Evolutionary conservation across 495 filamentous ascomycete species (phyloP), one percentile per base, ranked within the genome.

Genomic region (Aspergillus steynii): DNA sequence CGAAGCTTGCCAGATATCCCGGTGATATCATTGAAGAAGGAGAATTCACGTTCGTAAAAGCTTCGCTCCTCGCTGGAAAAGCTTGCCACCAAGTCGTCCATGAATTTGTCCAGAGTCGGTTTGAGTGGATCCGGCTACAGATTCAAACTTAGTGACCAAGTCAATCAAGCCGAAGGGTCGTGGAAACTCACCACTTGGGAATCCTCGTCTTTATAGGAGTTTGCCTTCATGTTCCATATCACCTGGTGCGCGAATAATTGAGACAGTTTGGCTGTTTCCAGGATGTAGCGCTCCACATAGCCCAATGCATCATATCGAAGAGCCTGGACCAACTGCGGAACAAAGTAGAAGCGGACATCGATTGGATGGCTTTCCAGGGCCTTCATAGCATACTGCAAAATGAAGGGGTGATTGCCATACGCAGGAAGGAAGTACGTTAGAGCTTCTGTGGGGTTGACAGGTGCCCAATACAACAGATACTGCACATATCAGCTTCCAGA

Each of bases 151-250:
- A 86, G 74, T 42, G 37, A 42, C 8, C 61, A 67, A 53, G 31
- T 25, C 3, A 53, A 25, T 31, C 8, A 61, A 42, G 57, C 31
- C 4, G 29, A 47, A 45, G 10, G 29, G 49, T 25, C 28, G 5
- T 34, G 7, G n/a, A 15, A 2, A 76, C 89, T 86, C 82, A 95
- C 91, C 65, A 96, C 85, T 65, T 88, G 83, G 54, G 89, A 91
- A 61, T 98, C 92, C 64, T 99, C 93, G 66, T 99, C 96, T 73
- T 97, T 98, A 77, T 91, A 99, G 2, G 93, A 87, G 71, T 99
- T 99, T 26, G 96, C 96, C 70, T 96, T 97, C 89, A 99, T 99
- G 71, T 98, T 99, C 96, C 96, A 99, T 62, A 99, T 98, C 61
- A 99, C 97, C 61, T 99, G 96, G 74, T 99, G 96, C 6, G 96